Conservation (phyloP, 305 asterid genomes). For the Solanum hybrid region DNA sequence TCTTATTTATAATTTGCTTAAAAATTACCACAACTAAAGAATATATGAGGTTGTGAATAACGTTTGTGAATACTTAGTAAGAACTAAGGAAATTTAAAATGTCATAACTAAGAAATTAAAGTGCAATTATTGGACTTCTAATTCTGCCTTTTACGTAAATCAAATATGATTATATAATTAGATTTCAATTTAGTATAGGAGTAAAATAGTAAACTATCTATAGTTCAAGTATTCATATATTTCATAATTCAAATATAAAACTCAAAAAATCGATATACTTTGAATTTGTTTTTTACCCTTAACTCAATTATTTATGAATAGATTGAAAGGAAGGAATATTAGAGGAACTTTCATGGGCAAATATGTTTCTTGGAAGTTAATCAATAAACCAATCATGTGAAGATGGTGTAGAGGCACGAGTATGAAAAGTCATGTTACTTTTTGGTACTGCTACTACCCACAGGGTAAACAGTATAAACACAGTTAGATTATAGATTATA, state of each 20-base stretch:
- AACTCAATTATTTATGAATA: neutral
- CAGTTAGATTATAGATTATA: neutral
- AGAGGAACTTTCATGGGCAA: conserved; percentile 3
- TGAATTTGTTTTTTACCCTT: neutral
- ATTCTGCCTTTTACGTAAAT: too few relatives aligned
- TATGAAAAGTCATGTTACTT: neutral
- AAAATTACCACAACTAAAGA: neutral
- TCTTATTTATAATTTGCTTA: neutral
- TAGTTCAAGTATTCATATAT: too few relatives aligned
- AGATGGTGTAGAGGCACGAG: conserved; percentile 4
- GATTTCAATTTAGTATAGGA: too few relatives aligned
- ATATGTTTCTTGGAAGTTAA: conserved; percentile 16
- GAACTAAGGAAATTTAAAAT: neutral
- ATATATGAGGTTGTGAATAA: neutral
- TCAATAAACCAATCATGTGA: conserved; percentile 19
- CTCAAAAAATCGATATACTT: neutral
- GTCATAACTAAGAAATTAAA: neutral
- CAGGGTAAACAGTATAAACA: neutral
- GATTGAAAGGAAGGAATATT: neutral
- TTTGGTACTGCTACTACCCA: neutral
- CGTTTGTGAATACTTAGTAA: neutral
- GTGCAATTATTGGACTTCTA: neutral
- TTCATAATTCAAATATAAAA: neutral
- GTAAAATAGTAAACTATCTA: too few relatives aligned
- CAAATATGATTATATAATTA: too few relatives aligned